Percentiles rank a stretch among this genome's conserved stretches.
Conservation (phyloP, 1,139 yeast species). For the Petasospora rhodanensis region DNA sequence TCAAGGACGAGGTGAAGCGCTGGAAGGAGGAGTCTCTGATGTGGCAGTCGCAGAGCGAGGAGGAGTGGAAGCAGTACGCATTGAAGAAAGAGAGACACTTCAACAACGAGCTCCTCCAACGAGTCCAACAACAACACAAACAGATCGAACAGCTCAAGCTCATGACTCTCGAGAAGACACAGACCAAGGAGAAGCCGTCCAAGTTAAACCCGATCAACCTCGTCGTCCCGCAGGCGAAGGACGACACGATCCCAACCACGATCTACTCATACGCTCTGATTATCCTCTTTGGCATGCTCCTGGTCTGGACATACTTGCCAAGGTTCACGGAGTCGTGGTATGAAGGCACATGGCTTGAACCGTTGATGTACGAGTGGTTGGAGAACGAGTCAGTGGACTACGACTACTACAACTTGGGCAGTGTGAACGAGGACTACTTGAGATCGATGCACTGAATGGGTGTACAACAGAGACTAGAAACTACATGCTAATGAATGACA, state of each 20-base stretch:
- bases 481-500: not conserved
- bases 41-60: conserved; percentile 11
- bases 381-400: conserved; percentile 20
- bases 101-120: conserved; percentile 25
- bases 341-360: conserved; percentile 16
- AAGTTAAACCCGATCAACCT: not conserved
- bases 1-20: conserved; percentile 7
- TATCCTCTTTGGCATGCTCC: no score
- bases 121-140: conserved; percentile 21
- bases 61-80: conserved; percentile 8
- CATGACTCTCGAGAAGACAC: no score
- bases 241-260: no score
- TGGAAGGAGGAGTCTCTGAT: conserved; percentile 14
- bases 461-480: no score
- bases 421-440: conserved; percentile 9
- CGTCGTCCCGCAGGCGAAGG: no score
- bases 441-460: no score
- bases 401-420: conserved; percentile 14
- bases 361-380: conserved; percentile 8
- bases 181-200: not conserved
- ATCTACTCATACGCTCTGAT: no score
- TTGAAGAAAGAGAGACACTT: conserved; percentile 17
- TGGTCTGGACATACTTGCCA: not conserved
- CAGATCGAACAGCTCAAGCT: conserved; percentile 15
- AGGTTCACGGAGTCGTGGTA: conserved; percentile 12